These are phyloP conservation scores for Neofusicoccum laricinum DNA, from an alignment of 2,329 filamentous ascomycete species.

Conservation along the genomic window DNA sequence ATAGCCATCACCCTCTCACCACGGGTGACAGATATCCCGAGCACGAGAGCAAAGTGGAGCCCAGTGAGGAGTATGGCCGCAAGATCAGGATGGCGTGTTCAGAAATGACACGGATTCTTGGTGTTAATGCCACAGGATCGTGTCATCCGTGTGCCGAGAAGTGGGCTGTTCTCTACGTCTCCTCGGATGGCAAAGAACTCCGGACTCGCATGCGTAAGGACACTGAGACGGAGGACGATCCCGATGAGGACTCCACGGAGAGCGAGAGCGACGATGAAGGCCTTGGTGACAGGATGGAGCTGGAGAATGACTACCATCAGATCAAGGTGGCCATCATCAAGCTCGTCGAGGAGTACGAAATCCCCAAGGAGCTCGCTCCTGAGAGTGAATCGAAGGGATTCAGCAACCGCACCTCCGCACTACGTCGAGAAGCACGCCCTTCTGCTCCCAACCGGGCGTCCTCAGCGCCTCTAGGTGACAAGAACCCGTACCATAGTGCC, in stretches of 20 bases:
- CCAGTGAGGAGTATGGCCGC: slow-evolving; percentile 40
- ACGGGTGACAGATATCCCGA: background rate
- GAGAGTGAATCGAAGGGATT: slow-evolving; percentile 61
- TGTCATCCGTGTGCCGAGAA: slow-evolving; percentile 78
- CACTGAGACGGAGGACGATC: slow-evolving; percentile 59
- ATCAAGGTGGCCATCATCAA: slow-evolving; percentile 77
- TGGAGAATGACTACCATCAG: slow-evolving; percentile 78
- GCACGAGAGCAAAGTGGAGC: slow-evolving; percentile 51
- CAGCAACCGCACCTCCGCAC: slow-evolving; percentile 64
- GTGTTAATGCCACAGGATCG: slow-evolving; percentile 62
- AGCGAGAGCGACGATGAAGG: slow-evolving; percentile 49
- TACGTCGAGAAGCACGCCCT: slow-evolving; percentile 34
- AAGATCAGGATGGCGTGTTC: slow-evolving; percentile 66
- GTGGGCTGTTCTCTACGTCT: slow-evolving; percentile 80
- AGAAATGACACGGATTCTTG: slow-evolving; percentile 67
- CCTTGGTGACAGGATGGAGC: slow-evolving; percentile 49
- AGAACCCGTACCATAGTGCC: slow-evolving; percentile 47
- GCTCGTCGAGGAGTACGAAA: slow-evolving; percentile 78
- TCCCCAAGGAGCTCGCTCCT: slow-evolving; percentile 64
- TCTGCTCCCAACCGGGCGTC: slow-evolving; percentile 20
- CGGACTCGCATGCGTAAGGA: slow-evolving; percentile 73
- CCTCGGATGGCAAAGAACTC: slow-evolving; percentile 66
- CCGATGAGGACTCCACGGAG: slow-evolving; percentile 57
- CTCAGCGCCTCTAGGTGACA: slow-evolving; percentile 39
- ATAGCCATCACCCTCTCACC: background rate